Evolutionary conservation across 2,329 filamentous ascomycete genomes (phyloP).

Genomic region (Aspergillus ochraceus): DNA sequence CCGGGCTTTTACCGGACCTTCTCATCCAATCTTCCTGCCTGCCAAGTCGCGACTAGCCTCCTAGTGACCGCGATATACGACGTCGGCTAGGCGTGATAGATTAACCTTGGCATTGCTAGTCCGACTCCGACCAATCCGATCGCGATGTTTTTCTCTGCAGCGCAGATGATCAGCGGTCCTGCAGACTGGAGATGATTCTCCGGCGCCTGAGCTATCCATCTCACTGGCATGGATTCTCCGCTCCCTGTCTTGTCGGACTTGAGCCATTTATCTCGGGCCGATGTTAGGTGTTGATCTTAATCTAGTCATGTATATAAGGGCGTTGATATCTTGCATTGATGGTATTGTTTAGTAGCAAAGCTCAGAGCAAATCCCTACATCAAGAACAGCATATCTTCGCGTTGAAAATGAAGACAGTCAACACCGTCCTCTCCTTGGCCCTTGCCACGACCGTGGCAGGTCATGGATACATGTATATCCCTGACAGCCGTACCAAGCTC

Average conservation of each 20-base stretch:
- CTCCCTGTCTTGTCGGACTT: constrained; percentile 3
- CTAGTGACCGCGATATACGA: neutral
- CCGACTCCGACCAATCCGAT: neutral
- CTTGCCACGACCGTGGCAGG: constrained; percentile 30
- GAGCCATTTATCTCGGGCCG: neutral
- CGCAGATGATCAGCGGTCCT: neutral
- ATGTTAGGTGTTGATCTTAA: neutral
- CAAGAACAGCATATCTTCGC: neutral
- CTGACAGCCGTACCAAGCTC: constrained; percentile 47
- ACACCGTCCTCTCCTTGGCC: neutral
- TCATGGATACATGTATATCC: constrained; percentile 50
- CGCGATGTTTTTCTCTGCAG: neutral
- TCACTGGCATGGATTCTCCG: constrained; percentile 5
- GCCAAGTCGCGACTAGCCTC: constrained; percentile 3
- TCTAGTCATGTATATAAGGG: constrained; percentile 4
- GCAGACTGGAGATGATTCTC: neutral
- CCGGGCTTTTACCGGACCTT: constrained; percentile 10
- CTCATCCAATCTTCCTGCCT: constrained; percentile 2
- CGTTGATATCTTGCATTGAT: neutral
- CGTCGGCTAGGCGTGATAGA: neutral
- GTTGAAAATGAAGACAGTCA: constrained; percentile 6
- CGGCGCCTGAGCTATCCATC: neutral
- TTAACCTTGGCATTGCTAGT: neutral
- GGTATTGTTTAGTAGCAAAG: neutral
- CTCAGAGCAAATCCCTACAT: neutral